These are phyloP conservation scores for Trichomonascaceae sp. DNA, from an alignment of 1,139 yeast species.

Conservation along the genomic window DNA sequence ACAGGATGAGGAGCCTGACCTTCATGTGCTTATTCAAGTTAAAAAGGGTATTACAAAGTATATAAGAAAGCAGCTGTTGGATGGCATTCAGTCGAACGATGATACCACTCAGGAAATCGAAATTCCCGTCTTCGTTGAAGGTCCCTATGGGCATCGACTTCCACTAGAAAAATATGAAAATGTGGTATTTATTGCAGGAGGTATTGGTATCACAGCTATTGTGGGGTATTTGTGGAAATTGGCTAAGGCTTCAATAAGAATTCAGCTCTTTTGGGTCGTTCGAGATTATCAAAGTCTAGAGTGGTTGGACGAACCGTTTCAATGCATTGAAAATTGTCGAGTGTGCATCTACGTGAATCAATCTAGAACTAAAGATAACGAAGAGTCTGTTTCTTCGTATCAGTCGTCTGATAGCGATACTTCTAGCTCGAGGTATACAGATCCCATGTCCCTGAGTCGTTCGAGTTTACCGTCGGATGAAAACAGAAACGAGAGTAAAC, in stretches of 20 bases:
- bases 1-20: constrained; percentile 8
- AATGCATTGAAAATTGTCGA: background rate
- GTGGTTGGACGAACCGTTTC: background rate
- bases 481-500: background rate
- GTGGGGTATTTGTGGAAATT: constrained; percentile 20
- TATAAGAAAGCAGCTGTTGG: constrained; percentile 9
- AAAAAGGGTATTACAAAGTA: constrained; percentile 20
- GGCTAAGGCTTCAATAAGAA: constrained; percentile 9
- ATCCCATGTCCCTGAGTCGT: background rate
- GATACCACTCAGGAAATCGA: constrained; percentile 17
- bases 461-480: background rate
- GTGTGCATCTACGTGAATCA: background rate
- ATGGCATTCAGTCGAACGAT: constrained; percentile 23
- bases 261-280: constrained; percentile 13
- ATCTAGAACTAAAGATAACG: background rate
- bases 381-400: background rate
- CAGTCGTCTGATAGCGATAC: background rate
- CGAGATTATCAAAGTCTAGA: background rate
- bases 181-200: constrained; percentile 50
- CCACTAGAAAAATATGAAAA: constrained; percentile 45
- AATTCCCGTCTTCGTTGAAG: constrained; percentile 38
- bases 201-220: constrained; percentile 59
- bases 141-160: constrained; percentile 49
- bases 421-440: background rate
- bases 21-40: constrained; percentile 13